Evolutionary conservation across 208 protist genomes (phyloP).

Genomic region (Trypanosoma caninum): DNA sequence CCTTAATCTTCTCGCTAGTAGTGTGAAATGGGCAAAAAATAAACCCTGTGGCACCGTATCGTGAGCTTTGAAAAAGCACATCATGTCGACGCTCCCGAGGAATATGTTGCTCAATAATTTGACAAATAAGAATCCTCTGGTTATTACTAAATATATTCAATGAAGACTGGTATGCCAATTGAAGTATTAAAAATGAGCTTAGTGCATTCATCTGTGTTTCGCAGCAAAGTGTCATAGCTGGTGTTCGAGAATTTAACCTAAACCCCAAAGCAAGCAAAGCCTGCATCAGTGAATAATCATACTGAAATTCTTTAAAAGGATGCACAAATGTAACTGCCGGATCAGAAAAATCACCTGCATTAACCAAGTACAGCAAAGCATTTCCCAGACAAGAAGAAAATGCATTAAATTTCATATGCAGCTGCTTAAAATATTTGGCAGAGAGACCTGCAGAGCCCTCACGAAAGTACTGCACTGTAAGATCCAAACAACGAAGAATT

Average conservation of each 20-base stretch:
- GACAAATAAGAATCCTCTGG: slow-evolving; percentile 7
- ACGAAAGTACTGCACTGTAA: slow-evolving; percentile 33
- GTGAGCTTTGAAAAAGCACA: neutral
- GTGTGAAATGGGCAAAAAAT: slow-evolving; percentile 21
- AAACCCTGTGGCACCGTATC: slow-evolving; percentile 1
- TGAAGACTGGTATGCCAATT: neutral
- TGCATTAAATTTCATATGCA: neutral
- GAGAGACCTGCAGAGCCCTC: neutral
- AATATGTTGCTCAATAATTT: slow-evolving; percentile 4
- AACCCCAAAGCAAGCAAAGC: slow-evolving; percentile 5
- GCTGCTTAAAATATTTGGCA: neutral
- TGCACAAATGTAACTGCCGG: neutral
- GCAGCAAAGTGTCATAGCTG: slow-evolving; percentile 20
- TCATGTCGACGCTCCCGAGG: neutral
- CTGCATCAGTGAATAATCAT: neutral
- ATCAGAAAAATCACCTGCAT: neutral
- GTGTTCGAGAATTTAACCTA: slow-evolving; percentile 2
- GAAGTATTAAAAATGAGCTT: slow-evolving; percentile 20
- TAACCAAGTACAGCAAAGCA: slow-evolving; percentile 12
- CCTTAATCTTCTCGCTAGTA: slow-evolving; percentile 12
- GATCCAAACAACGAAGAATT: slow-evolving; percentile 55
- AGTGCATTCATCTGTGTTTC: slow-evolving; percentile 27
- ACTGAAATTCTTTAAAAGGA: slow-evolving; percentile 24
- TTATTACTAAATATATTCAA: slow-evolving; percentile 14
- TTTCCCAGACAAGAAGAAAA: slow-evolving; percentile 10